Base-by-base conservation (phyloP, 768 basidiomycete species). In the Gelatoporia subvermispora region DNA sequence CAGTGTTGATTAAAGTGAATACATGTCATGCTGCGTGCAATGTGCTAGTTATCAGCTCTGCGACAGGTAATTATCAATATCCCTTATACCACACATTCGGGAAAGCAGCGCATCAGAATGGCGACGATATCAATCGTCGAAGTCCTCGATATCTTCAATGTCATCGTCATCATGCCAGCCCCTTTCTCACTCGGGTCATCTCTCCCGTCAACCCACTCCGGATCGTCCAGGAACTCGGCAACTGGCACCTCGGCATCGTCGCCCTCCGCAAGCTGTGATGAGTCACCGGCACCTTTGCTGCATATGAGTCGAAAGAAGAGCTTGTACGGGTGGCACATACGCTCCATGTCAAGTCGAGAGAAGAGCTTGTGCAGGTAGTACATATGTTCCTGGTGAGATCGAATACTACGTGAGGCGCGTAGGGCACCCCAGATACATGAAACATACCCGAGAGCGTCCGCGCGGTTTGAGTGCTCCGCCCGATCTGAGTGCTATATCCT, bases 381-480 rank as follows among this genome's bases (percentile, higher is more conserved):
- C 28, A 31, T 31, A 31, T 25, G 49, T 45, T 9, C 18, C 28
- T 10, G 8, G 8, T 18, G 37, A 22, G 13, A 38, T 25, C 17
- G 21, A 4, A 22, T 17, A 45, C 7, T 22, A 28, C 18, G 16
- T 42, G 15, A 49, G 21, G 23, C 23, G n/a, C 18, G 10, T 62
- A 56, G 16, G 51, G 48, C 15, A 60, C 47, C 10, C 22, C 21
- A 8, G 18, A 36, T 31, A 17, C 18, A 18, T 9, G 16, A 35
- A 15, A 47, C 56, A 24, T 18, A 56, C 54, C 51, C 10, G 38
- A 45, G 42, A 56, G 59, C 25, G 78, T 74, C 41, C 70, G 60
- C 4, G 77, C 78, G 77, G 77, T 52, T 76, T 78, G 41, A 88
- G 62, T 34, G 84, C 68, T 3, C 75, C 78, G 0, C 85, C 84